phyloP scores from a whole-genome alignment of 441 rosid species.

The Syzygium malaccense region DNA sequence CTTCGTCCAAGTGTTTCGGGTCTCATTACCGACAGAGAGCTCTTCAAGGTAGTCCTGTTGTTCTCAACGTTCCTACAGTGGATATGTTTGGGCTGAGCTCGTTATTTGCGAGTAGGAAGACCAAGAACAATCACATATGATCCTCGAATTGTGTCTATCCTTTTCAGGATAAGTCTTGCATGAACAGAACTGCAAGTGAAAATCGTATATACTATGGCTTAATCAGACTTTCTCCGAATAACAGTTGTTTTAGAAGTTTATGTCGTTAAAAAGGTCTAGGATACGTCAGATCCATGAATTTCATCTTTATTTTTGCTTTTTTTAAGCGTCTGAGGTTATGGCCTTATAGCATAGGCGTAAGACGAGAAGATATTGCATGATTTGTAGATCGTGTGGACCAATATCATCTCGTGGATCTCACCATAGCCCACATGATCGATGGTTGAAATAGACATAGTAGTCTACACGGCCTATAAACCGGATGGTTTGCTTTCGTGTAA shows the following conservation, averaged over 20 bases:
- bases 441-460: neutral
- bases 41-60: neutral
- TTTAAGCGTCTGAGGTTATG: neutral
- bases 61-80: neutral
- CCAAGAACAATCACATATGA: neutral
- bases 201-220: neutral
- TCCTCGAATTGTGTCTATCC: neutral
- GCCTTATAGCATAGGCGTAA: neutral
- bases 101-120: neutral
- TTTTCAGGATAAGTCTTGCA: neutral
- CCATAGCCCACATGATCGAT: neutral
- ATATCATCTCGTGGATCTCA: neutral
- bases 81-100: neutral
- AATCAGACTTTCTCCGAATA: neutral
- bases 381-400: neutral
- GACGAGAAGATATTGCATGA: neutral
- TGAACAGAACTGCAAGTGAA: neutral
- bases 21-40: neutral
- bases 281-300: neutral
- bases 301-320: neutral
- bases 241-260: neutral
- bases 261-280: neutral
- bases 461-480: neutral
- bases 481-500: neutral
- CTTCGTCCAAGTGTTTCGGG: neutral